Conservation (phyloP, 2,329 filamentous ascomycete species). For the Botrytis elliptica region DNA sequence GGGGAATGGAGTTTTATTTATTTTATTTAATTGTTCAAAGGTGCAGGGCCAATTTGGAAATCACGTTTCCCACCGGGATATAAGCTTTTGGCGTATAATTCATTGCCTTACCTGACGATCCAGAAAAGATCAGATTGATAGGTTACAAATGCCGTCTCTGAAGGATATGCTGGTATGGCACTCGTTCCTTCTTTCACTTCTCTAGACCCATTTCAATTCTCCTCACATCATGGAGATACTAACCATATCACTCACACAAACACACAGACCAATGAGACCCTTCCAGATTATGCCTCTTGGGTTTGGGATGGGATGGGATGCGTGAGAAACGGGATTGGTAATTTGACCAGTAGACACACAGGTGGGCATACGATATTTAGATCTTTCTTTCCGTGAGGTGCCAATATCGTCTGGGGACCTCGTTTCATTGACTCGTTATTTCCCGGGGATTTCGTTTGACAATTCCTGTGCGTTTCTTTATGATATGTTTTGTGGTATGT, state of each 20-base stretch:
- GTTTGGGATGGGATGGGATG: neutral
- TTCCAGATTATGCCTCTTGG: neutral
- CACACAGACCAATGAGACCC: conserved; percentile 19
- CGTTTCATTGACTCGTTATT: neutral
- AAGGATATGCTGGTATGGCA: conserved; percentile 11
- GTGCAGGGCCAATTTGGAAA: conserved; percentile 18
- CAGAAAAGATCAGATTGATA: conserved; percentile 20
- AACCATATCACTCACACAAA: neutral
- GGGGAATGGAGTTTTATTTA: conserved; percentile 28
- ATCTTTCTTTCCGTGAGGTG: neutral
- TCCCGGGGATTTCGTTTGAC: conserved; percentile 1
- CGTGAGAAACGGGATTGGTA: neutral
- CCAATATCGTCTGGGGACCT: neutral
- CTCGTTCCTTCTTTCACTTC: conserved; percentile 10
- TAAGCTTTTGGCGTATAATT: conserved; percentile 16
- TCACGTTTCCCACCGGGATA: conserved; percentile 17
- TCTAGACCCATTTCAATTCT: conserved; percentile 19
- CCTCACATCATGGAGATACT: conserved; percentile 14
- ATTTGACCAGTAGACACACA: neutral
- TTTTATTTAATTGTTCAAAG: conserved; percentile 27
- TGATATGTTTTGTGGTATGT: conserved; percentile 13
- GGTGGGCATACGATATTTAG: neutral
- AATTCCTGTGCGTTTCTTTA: conserved; percentile 4
- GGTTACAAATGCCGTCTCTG: conserved; percentile 7
- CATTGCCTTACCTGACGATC: conserved; percentile 15